Conservation (phyloP, 176 grass and related monocot species). For the Aegilops longissima region DNA sequence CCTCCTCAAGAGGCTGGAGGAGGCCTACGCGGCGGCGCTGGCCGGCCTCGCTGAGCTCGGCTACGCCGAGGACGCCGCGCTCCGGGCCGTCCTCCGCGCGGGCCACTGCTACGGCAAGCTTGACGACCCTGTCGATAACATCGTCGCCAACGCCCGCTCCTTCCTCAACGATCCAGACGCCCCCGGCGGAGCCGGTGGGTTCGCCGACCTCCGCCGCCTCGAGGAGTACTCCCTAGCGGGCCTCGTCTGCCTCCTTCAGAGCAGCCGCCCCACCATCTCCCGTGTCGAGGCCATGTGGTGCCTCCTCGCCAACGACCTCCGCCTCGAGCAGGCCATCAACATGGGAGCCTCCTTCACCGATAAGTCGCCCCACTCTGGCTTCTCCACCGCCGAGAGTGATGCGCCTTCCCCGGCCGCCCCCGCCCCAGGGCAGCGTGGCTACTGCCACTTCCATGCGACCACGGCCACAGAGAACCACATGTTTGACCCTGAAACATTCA, state of each 20-base stretch:
- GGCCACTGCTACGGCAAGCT: constrained; percentile 81
- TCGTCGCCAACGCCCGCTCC: constrained; percentile 63
- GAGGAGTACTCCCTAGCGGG: constrained; percentile 91
- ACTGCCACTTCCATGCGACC: constrained; percentile 20
- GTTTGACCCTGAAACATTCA: constrained; percentile 52
- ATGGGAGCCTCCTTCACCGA: constrained; percentile 33
- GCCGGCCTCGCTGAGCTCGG: constrained; percentile 57
- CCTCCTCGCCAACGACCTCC: constrained; percentile 82
- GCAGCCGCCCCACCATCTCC: constrained; percentile 57
- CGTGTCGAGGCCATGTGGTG: constrained; percentile 96
- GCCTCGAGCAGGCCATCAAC: constrained; percentile 64
- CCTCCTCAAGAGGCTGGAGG: constrained; percentile 72
- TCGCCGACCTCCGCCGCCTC: constrained; percentile 77
- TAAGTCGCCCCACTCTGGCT: neutral
- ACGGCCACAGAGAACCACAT: constrained; percentile 18
- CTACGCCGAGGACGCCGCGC: constrained; percentile 58
- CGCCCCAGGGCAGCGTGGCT: constrained; percentile 13
- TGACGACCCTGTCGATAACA: constrained; percentile 69
- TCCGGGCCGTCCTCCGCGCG: constrained; percentile 71
- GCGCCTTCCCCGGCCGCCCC: neutral
- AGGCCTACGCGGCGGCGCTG: constrained; percentile 81
- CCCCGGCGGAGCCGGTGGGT: constrained; percentile 32
- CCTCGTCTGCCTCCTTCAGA: constrained; percentile 86
- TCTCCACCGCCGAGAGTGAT: neutral
- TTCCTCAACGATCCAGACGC: constrained; percentile 52